These are phyloP conservation scores for Zopfia rhizophila DNA, from an alignment of 2,329 filamentous ascomycete species.

Conservation along the genomic window DNA sequence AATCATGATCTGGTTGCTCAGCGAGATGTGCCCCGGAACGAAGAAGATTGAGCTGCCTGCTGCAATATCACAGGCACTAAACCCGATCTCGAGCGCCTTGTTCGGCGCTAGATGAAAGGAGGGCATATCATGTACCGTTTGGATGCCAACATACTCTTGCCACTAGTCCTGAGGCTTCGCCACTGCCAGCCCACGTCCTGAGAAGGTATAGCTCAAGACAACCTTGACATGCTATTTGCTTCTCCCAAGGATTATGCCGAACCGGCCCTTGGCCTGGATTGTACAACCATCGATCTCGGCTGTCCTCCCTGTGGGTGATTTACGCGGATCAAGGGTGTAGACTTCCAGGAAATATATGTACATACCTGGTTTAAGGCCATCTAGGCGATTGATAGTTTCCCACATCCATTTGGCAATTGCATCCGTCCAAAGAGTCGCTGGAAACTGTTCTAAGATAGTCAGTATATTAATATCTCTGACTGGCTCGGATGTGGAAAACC, in stretches of 20 bases:
- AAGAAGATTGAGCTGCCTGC: conserved; percentile 16
- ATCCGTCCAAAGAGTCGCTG: too few relatives aligned
- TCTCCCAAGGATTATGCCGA: conserved; percentile 18
- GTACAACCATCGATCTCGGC: conserved; percentile 1
- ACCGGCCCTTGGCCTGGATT: conserved; percentile 21
- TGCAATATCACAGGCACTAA: conserved; percentile 7
- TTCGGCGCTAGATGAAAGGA: conserved; percentile 6
- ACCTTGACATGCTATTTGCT: conserved; percentile 12
- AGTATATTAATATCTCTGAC: too few relatives aligned
- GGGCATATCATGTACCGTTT: background rate
- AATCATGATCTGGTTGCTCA: conserved; percentile 24
- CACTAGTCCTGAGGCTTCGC: conserved; percentile 9
- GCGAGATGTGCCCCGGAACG: conserved; percentile 4
- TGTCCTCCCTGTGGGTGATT: background rate
- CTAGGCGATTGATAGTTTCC: too few relatives aligned
- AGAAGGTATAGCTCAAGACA: conserved; percentile 17
- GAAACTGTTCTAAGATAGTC: too few relatives aligned
- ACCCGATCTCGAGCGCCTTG: conserved; percentile 9
- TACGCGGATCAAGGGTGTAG: conserved; percentile 6
- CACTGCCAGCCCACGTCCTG: conserved; percentile 4
- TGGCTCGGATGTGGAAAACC: too few relatives aligned
- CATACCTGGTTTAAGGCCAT: conserved; percentile 13
- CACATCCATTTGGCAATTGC: too few relatives aligned
- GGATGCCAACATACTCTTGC: conserved; percentile 22
- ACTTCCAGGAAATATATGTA: conserved; percentile 24